Evolutionary conservation across 2,329 filamentous ascomycete genomes (phyloP).

Genomic region (Dendrostoma leiphaemia): DNA sequence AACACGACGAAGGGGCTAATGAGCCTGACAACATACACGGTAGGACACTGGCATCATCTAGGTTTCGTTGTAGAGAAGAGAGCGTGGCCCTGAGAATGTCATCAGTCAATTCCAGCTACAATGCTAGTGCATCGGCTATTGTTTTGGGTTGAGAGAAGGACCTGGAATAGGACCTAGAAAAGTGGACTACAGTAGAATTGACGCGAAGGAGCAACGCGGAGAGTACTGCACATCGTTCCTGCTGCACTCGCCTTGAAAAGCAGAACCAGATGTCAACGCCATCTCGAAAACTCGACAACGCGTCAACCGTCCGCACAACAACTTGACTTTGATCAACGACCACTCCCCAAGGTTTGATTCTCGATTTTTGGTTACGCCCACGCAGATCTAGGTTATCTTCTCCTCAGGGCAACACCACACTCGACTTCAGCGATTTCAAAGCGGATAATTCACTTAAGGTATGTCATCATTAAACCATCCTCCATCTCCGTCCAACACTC

Average conservation of each 20-base stretch:
- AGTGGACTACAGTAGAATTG: neutral
- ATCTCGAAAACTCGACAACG: neutral
- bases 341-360: neutral
- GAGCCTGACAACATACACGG: no score
- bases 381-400: conserved; percentile 18
- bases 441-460: conserved; percentile 14
- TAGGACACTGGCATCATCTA: no score
- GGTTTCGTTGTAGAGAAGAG: neutral
- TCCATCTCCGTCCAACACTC: neutral
- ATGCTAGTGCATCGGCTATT: neutral
- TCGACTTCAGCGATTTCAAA: conserved; percentile 14
- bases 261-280: no score
- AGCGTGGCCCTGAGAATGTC: no score
- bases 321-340: neutral
- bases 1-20: no score
- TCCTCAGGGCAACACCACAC: conserved; percentile 8
- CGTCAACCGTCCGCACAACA: neutral
- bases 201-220: neutral
- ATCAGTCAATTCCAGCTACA: neutral
- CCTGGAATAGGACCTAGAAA: neutral
- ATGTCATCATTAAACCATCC: neutral
- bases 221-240: neutral
- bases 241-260: no score
- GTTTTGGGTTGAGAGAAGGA: neutral
- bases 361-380: conserved; percentile 17